These are phyloP conservation scores for Penicillium verrucosum DNA, from an alignment of 2,329 filamentous ascomycete genomes.

Conservation along the genomic window DNA sequence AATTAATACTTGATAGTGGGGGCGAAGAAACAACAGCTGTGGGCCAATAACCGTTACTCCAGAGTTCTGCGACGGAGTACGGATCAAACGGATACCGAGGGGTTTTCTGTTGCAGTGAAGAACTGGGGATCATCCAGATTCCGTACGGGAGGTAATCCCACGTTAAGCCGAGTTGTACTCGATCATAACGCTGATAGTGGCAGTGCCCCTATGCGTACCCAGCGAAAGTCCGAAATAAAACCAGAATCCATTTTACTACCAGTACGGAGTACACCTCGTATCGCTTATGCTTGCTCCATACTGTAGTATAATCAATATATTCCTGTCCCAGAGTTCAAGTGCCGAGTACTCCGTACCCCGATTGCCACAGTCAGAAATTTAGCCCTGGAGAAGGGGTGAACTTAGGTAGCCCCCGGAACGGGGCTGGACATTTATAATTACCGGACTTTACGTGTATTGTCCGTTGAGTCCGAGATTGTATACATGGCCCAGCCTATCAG, in stretches of 20 bases:
- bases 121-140: neutral
- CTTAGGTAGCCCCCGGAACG: neutral
- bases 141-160: neutral
- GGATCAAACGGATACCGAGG: slow-evolving; percentile 1
- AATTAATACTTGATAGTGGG: neutral
- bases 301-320: neutral
- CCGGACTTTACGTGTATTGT: slow-evolving; percentile 14
- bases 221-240: neutral
- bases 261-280: neutral
- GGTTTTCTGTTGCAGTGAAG: neutral
- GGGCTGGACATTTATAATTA: slow-evolving; percentile 16
- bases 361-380: slow-evolving; percentile 25
- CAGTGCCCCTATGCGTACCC: neutral
- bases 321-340: neutral
- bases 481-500: neutral
- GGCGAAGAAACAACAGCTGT: neutral
- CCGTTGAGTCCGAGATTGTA: neutral
- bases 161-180: neutral
- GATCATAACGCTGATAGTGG: neutral
- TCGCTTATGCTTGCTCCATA: neutral
- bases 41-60: slow-evolving; percentile 8
- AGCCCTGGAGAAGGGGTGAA: slow-evolving; percentile 1
- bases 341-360: slow-evolving; percentile 9
- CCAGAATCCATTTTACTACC: neutral
- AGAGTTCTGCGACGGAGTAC: neutral